phyloP scores from a whole-genome alignment of 2,329 filamentous ascomycete species.

The Xylariaceae sp. region DNA sequence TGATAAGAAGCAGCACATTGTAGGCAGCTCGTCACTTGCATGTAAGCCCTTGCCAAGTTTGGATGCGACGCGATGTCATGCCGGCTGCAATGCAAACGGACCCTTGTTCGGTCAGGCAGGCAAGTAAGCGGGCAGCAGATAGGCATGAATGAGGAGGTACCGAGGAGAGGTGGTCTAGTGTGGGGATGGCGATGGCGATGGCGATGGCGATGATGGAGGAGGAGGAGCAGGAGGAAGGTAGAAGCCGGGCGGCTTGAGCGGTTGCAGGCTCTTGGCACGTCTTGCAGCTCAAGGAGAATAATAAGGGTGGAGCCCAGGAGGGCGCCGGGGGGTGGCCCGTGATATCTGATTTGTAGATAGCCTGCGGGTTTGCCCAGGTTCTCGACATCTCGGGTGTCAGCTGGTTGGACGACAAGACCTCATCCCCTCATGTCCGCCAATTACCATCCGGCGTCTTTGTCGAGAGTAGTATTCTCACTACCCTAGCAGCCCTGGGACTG shows the following conservation, averaged over 20 bases:
- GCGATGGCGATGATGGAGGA: no score
- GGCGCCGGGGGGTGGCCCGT: conserved; percentile 21
- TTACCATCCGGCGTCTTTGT: conserved; percentile 6
- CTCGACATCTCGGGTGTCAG: conserved; percentile 26
- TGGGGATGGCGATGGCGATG: no score
- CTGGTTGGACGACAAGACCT: conserved; percentile 31
- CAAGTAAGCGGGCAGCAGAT: conserved; percentile 6
- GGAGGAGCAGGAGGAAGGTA: not conserved
- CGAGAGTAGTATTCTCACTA: not conserved
- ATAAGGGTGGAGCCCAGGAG: conserved; percentile 18
- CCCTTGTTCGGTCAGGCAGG: conserved; percentile 12
- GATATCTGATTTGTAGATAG: conserved; percentile 33
- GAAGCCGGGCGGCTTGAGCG: conserved; percentile 20
- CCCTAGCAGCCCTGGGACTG: not conserved
- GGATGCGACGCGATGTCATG: conserved; percentile 23
- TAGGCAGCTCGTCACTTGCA: conserved; percentile 4
- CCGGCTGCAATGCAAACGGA: conserved; percentile 14
- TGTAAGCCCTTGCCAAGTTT: conserved; percentile 11
- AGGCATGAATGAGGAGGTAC: no score
- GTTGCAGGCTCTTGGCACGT: conserved; percentile 23
- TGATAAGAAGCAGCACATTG: conserved; percentile 21
- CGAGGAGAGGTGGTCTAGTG: no score
- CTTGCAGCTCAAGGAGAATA: no score
- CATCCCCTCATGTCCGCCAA: conserved; percentile 2
- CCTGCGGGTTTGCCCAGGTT: conserved; percentile 23